Evolutionary conservation across 2,329 filamentous ascomycete species (phyloP), one percentile per base, ranked within the genome.

Genomic region (Xylariales sp.): DNA sequence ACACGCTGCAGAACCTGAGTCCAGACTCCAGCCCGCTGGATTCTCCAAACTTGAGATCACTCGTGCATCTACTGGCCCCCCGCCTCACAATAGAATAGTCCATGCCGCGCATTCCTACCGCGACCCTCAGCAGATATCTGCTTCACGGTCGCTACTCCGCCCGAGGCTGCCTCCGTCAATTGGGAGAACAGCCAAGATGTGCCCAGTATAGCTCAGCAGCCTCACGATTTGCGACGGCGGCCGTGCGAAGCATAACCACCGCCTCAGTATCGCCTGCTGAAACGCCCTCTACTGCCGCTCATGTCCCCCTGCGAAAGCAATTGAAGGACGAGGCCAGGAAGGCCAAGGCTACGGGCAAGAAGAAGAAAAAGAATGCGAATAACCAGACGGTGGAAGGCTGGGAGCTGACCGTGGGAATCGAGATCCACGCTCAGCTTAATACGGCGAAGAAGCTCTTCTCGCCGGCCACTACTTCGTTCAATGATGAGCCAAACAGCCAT

Each of bases 351-450:
- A 50, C 59, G 0, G 66, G 62, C 10, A 61, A 66, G 40, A 65
- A 63, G 48, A 70, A 69, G 45, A 66, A 69, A 44, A 61, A 63
- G 35, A 72, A 72, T 46, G 55, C 50, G 19, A 60, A 59, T 43
- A 65, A 61, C 33, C 76, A 80, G 56, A 72, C 67, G 14, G 75
- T 78, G 1, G 65, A 72, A 5, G 81, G 82, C 23, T 98, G 93
- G 93, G 88, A 96, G 61, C 70, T 97, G 53, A 96, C 91, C 0
- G 88, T 97, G 19, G 93, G 93, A 44, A 90, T 98, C 50, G 93
- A 98, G 67, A 93, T 98, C 47, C 93, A 98, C 59, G 93, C 93
- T 15, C 91, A 97, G 63, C 73, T 98, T 54, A 95, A 97, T 62
- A 93, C 90, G 0, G 72, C 78, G 5, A 74, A 76, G 54, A 98